phyloP scores from a whole-genome alignment of 768 basidiomycete genomes.

The Tricholoma saponaceum region DNA sequence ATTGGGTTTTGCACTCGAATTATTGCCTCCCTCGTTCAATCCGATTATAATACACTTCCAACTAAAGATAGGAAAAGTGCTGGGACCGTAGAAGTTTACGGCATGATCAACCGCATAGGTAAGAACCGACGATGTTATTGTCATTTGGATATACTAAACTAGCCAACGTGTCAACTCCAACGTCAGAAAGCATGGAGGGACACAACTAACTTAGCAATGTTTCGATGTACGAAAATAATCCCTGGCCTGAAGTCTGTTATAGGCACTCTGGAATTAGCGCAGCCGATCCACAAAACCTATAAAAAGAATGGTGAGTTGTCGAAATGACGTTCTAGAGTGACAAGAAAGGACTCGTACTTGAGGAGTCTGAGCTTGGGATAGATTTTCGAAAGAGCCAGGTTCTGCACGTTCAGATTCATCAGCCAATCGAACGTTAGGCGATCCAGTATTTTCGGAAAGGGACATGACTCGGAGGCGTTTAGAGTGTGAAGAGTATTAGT shows the following conservation, averaged over 20 bases:
- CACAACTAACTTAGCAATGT: slow-evolving; percentile 74
- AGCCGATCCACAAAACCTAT: slow-evolving; percentile 76
- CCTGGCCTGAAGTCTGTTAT: slow-evolving; percentile 68
- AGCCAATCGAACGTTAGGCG: too few species aligned
- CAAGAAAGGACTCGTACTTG: slow-evolving; percentile 36
- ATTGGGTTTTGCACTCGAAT: too few species aligned
- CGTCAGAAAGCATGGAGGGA: neutral
- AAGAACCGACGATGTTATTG: too few species aligned
- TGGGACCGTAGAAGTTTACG: too few species aligned
- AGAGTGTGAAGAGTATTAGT: too few species aligned
- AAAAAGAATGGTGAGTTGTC: slow-evolving; percentile 7
- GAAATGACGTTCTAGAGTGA: neutral
- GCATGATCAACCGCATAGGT: too few species aligned
- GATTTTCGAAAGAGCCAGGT: slow-evolving; percentile 51
- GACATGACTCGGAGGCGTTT: too few species aligned
- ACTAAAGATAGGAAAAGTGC: too few species aligned
- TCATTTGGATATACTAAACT: slow-evolving; percentile 74
- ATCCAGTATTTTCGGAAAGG: too few species aligned
- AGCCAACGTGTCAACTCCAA: neutral
- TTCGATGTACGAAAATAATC: slow-evolving; percentile 79
- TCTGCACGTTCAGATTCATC: too few species aligned
- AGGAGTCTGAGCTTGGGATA: slow-evolving; percentile 53
- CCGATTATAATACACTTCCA: too few species aligned
- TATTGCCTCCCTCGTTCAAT: too few species aligned
- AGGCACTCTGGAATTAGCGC: slow-evolving; percentile 82